Conservation (phyloP, 208 protist species). For the Angomonas deanei region DNA sequence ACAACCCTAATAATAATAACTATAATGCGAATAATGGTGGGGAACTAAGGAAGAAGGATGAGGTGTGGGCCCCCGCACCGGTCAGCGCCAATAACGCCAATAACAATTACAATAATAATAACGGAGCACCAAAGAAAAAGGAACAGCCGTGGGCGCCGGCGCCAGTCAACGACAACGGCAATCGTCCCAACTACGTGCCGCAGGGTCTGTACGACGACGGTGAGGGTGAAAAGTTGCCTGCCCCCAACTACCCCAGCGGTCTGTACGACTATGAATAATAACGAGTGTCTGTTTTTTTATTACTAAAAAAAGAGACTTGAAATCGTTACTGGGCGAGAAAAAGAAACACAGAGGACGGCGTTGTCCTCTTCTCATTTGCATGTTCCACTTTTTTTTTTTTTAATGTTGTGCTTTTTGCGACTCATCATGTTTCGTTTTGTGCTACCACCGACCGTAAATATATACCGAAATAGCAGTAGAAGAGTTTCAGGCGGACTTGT, state of each 20-base stretch:
- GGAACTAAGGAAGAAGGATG: background rate
- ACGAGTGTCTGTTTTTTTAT: background rate
- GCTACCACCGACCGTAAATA: too few species aligned
- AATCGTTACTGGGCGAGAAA: background rate
- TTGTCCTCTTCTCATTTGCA: background rate
- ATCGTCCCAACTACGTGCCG: too few species aligned
- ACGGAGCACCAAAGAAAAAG: background rate
- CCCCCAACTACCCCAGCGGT: background rate
- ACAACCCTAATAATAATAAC: conserved; percentile 15
- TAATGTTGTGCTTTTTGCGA: background rate
- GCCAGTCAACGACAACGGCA: too few species aligned
- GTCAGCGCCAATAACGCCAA: background rate
- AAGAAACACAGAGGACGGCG: background rate
- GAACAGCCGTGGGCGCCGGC: background rate
- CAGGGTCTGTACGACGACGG: background rate
- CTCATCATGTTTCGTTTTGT: background rate
- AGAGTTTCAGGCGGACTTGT: background rate
- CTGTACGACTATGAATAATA: background rate
- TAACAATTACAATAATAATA: conserved; percentile 1
- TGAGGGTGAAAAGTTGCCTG: background rate
- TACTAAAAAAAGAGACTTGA: background rate
- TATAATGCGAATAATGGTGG: background rate
- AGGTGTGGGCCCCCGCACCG: background rate
- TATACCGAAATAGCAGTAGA: conserved; percentile 1
- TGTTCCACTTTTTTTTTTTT: background rate